Evolutionary conservation across 2,329 filamentous ascomycete genomes (phyloP).

Genomic region (Fusarium setosum): DNA sequence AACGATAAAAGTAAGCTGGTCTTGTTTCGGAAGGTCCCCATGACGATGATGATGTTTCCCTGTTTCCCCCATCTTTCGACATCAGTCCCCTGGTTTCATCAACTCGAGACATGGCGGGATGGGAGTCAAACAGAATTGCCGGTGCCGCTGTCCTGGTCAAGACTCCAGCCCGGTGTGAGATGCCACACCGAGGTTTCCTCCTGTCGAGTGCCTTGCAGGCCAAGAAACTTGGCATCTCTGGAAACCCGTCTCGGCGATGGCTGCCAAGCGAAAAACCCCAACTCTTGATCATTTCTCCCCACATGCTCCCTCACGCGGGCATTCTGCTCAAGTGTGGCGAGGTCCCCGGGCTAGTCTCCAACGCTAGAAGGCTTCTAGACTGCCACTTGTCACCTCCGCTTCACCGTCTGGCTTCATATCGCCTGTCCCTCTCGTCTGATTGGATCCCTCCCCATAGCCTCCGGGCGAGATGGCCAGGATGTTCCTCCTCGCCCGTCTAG

Average conservation of each 20-base stretch:
- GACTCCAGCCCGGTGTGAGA: background rate
- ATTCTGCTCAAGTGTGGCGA: slow-evolving; percentile 10
- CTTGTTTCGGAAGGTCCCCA: slow-evolving; percentile 42
- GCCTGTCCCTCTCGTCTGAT: slow-evolving; percentile 10
- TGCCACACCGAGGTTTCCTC: background rate
- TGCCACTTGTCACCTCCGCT: slow-evolving; percentile 14
- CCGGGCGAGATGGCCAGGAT: background rate
- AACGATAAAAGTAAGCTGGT: slow-evolving; percentile 32
- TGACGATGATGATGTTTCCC: slow-evolving; percentile 8
- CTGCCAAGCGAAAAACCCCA: slow-evolving; percentile 22
- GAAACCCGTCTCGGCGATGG: slow-evolving; percentile 37
- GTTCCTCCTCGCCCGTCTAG: background rate
- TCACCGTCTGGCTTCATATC: slow-evolving; percentile 10
- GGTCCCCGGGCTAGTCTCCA: background rate
- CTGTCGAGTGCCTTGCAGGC: slow-evolving; percentile 27
- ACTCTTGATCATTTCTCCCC: slow-evolving; percentile 15
- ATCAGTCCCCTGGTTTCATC: background rate
- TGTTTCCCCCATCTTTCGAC: background rate
- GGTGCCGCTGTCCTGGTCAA: background rate
- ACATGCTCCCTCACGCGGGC: background rate
- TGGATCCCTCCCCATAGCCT: slow-evolving; percentile 14
- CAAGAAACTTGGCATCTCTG: slow-evolving; percentile 36
- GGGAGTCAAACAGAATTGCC: background rate
- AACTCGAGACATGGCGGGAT: background rate
- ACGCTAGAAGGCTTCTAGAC: slow-evolving; percentile 44